These are phyloP conservation scores for Beta vulgaris DNA, from an alignment of 148 eudicot genomes.

Conservation along the genomic window DNA sequence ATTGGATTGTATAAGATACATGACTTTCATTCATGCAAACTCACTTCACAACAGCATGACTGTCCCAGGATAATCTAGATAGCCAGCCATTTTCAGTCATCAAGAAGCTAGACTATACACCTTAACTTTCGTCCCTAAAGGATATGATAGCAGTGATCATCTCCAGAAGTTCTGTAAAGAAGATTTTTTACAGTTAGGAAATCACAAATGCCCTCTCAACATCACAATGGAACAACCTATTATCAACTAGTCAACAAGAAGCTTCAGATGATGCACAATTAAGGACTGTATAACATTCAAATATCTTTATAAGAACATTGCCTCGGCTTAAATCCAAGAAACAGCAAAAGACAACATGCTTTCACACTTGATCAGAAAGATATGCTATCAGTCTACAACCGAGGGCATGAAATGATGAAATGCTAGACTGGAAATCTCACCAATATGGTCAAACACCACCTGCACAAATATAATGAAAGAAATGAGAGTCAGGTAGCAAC, in stretches of 20 bases:
- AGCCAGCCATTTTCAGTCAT: background rate
- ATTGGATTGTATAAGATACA: background rate
- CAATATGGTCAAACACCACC: constrained; percentile 98
- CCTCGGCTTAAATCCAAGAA: background rate
- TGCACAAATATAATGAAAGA: constrained; percentile 40
- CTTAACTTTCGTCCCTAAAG: background rate
- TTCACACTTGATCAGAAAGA: constrained; percentile 17
- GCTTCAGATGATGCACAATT: constrained; percentile 9
- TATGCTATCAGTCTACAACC: background rate
- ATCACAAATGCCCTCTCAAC: constrained; percentile 7
- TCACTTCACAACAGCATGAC: background rate
- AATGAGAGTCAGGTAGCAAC: constrained; percentile 19
- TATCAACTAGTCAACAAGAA: background rate
- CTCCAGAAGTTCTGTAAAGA: background rate
- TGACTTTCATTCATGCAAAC: background rate
- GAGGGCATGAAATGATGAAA: constrained; percentile 12
- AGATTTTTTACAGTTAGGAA: background rate
- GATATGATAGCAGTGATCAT: background rate
- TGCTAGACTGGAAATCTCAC: constrained; percentile 46
- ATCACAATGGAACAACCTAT: constrained; percentile 1
- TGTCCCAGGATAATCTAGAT: background rate
- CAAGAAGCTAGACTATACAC: background rate
- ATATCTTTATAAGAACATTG: constrained; percentile 6
- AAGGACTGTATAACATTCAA: background rate
- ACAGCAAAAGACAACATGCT: background rate